Evolutionary conservation across 1,284 basidiomycete species (phyloP).

Genomic region (Austropuccinia psidii): DNA sequence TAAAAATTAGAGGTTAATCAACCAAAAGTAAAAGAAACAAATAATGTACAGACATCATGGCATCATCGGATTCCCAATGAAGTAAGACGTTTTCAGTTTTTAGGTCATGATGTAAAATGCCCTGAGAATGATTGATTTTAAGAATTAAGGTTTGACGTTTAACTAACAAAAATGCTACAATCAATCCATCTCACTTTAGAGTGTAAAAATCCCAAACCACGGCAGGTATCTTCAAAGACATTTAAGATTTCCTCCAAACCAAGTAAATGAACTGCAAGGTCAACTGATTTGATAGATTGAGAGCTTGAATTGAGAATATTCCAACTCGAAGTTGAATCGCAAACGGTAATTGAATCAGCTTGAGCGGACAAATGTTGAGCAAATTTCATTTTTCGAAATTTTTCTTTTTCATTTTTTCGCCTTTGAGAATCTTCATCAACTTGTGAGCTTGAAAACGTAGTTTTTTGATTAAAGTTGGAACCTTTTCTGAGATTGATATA

Average conservation of each 20-base stretch:
- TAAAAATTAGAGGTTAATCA: neutral
- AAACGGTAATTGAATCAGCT: too few species aligned
- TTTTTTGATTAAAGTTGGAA: neutral
- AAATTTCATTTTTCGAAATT: neutral
- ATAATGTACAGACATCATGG: constrained; percentile 56
- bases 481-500: constrained; percentile 38
- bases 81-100: constrained; percentile 88
- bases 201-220: constrained; percentile 45
- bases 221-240: constrained; percentile 43
- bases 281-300: constrained; percentile 18
- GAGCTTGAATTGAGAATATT: neutral
- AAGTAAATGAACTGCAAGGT: constrained; percentile 41
- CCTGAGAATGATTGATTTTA: neutral
- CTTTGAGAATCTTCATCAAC: neutral
- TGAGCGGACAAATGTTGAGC: neutral
- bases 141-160: neutral
- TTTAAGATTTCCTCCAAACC: constrained; percentile 44
- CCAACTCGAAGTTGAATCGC: neutral
- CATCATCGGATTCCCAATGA: constrained; percentile 76
- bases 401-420: neutral
- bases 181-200: constrained; percentile 38
- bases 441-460: neutral
- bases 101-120: constrained; percentile 73
- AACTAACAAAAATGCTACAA: neutral
- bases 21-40: constrained; percentile 22